Evolutionary conservation across 2,329 filamentous ascomycete genomes (phyloP), one percentile per base, ranked within the genome.

Genomic region (Clathrospora elynae): DNA sequence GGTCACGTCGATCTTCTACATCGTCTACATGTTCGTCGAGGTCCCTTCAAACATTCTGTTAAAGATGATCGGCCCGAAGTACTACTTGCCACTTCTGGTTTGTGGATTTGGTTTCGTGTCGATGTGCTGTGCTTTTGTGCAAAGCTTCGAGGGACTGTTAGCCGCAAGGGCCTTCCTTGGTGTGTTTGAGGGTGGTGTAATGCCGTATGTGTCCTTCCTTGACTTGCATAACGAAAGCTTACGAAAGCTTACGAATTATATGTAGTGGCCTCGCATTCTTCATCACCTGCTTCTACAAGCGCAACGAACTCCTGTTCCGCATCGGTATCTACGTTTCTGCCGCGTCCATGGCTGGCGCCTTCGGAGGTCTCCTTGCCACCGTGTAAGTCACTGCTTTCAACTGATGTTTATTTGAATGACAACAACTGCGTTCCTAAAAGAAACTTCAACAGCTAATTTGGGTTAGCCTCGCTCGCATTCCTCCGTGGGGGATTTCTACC

Each of bases 1-100:
- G 71, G 76, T 78, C 0, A 75, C 80, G 1, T 80, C 78, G 36
- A 75, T 80, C 45, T 81, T 83, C 70, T 82, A 81, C 66, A 76
- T 83, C 46, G 61, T 78, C 42, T 82, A 82, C 64, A 71, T 81
- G 37, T 63, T 78, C 18, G 71, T 81, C 45, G 80, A 82, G 56
- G 72, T 82, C 0, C 80, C 80, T 2, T 77, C 75, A 59, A 80
- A 82, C 56, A 73, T 81, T 44, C 31, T 81, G 4, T 70, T 83
- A 31, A 82, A 82, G 66, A 70, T 67, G 16, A 61, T 81, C 40
- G 78, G 79, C 1, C 74, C 77, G 1, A 75, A 76, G 32, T 77
- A 69, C 53, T 83, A 67, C 46, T 75, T 83, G 8, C 78, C 80
- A 1, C 64, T 76, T 17, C 71, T 83, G 6, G 77, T 83, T 6